Conservation (phyloP, 1,139 yeast species). For the Sugiyamaella castrensis region DNA sequence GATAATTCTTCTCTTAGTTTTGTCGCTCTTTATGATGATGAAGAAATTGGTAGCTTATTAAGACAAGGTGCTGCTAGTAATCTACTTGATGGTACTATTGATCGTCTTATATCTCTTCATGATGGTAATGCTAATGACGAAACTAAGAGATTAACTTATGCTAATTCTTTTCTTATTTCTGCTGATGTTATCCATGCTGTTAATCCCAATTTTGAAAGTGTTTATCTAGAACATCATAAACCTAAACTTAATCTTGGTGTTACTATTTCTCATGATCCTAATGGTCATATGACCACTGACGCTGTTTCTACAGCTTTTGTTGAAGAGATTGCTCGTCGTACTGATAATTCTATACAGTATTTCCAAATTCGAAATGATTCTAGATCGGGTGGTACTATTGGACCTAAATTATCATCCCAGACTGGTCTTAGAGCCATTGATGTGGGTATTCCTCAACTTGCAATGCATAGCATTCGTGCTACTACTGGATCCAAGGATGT, state of each 20-base stretch:
- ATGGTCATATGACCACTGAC: slow-evolving; percentile 81
- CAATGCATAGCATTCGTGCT: slow-evolving; percentile 82
- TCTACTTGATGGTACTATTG: slow-evolving; percentile 71
- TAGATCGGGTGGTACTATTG: slow-evolving; percentile 78
- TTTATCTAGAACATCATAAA: slow-evolving; percentile 67
- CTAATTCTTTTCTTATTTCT: slow-evolving; percentile 79
- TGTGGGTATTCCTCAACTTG: slow-evolving; percentile 70
- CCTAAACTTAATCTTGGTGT: slow-evolving; percentile 79
- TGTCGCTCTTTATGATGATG: slow-evolving; percentile 85
- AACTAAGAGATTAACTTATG: slow-evolving; percentile 35
- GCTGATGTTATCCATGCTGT: slow-evolving; percentile 96
- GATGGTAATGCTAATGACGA: slow-evolving; percentile 44
- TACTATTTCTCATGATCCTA: slow-evolving; percentile 67
- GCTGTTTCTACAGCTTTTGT: slow-evolving; percentile 63
- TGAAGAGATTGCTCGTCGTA: slow-evolving; percentile 59
- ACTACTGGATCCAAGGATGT: slow-evolving; percentile 69
- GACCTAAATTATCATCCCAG: slow-evolving; percentile 58
- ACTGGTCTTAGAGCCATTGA: slow-evolving; percentile 79
- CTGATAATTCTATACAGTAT: slow-evolving; percentile 61
- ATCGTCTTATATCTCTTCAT: slow-evolving; percentile 56
- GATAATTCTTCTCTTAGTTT: slow-evolving; percentile 52
- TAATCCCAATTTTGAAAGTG: slow-evolving; percentile 77
- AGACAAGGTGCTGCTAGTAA: slow-evolving; percentile 96
- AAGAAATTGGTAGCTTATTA: slow-evolving; percentile 85
- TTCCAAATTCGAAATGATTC: slow-evolving; percentile 63